phyloP scores from a whole-genome alignment of 2,329 filamentous ascomycete genomes.

The Ophiostoma ips region DNA sequence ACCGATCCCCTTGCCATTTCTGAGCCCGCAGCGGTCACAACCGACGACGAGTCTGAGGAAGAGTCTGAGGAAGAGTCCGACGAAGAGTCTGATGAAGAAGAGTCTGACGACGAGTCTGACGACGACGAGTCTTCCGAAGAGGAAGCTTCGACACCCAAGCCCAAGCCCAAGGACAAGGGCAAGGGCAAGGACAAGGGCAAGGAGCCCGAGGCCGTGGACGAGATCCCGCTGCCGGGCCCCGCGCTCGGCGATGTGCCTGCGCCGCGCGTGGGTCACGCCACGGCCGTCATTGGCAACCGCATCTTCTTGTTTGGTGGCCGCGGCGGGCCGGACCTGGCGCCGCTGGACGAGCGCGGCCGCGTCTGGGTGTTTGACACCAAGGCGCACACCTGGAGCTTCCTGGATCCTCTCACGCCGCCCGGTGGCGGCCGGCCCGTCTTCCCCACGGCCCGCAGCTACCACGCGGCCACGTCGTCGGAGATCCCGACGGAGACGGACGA shows the following conservation, averaged over 20 bases:
- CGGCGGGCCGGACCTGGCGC: slow-evolving; percentile 50
- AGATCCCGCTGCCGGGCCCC: slow-evolving; percentile 20
- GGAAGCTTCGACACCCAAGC: too few relatives aligned
- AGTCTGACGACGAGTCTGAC: too few relatives aligned
- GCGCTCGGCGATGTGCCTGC: slow-evolving; percentile 38
- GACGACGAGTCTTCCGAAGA: too few relatives aligned
- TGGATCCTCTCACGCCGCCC: slow-evolving; percentile 40
- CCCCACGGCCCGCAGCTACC: slow-evolving; percentile 58
- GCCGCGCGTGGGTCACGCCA: slow-evolving; percentile 60
- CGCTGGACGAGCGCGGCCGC: slow-evolving; percentile 59
- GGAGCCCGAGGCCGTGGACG: slow-evolving; percentile 2
- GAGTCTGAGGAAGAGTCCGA: too few relatives aligned
- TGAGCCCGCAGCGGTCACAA: slow-evolving; percentile 8
- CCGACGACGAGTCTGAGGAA: neutral
- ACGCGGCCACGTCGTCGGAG: slow-evolving; percentile 41
- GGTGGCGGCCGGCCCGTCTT: slow-evolving; percentile 21
- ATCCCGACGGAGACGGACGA: slow-evolving; percentile 10
- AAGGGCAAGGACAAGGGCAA: slow-evolving; percentile 14
- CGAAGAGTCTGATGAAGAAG: too few relatives aligned
- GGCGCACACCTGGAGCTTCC: slow-evolving; percentile 46
- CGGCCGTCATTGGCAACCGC: slow-evolving; percentile 50
- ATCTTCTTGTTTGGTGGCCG: slow-evolving; percentile 76
- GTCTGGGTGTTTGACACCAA: slow-evolving; percentile 65
- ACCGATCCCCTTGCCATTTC: slow-evolving; percentile 10
- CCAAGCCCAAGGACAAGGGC: slow-evolving; percentile 22